Evolutionary conservation across 441 rosid genomes (phyloP), one percentile per base, ranked within the genome.

Genomic region (Capsella rubella): DNA sequence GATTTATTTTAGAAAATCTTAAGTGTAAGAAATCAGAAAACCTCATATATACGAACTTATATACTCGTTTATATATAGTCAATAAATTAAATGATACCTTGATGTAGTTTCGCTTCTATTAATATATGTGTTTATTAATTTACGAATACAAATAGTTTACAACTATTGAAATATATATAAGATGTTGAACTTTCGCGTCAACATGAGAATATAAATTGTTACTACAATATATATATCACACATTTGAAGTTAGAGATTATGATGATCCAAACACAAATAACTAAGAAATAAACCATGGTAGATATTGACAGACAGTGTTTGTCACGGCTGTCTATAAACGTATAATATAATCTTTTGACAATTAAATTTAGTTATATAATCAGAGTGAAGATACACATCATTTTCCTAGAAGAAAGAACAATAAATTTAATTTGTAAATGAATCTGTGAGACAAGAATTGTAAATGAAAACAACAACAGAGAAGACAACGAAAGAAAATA

Each of bases 261-360:
- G 27, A 6, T 15, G 28, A 31, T 31, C 42, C n/a, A 43, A 28
- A 29, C n/a, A 31, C 16, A 11, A 2, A 49, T 3, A 16, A 32
- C 12, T 12, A 34, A 15, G 13, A 37, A 35, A 66, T 31, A 21
- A 21, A 52, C 5, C 9, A 40, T 6, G 2, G 6, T 27, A 53
- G 51, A 52, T 11, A 35, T 14, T 66, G 14, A 49, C 45, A 51
- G 40, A 8, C 37, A 35, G 25, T 66, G 47, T 50, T 49, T 66
- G 27, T 52, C 42, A 52, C 51, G 60, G 15, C 39, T 67, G 60
- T n/a, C 51, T 51, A 35, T 27, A 34, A 53, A 40, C 72, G 54
- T 40, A 62, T 40, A 40, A 51, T 0, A 62, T 16, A 29, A 28
- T 37, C 2, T 52, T 28, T 29, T 58, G 66, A 47, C 5, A 35